These are phyloP conservation scores for Globisporangium nunn DNA, from an alignment of 352 stramenopile species.

Conservation along the genomic window DNA sequence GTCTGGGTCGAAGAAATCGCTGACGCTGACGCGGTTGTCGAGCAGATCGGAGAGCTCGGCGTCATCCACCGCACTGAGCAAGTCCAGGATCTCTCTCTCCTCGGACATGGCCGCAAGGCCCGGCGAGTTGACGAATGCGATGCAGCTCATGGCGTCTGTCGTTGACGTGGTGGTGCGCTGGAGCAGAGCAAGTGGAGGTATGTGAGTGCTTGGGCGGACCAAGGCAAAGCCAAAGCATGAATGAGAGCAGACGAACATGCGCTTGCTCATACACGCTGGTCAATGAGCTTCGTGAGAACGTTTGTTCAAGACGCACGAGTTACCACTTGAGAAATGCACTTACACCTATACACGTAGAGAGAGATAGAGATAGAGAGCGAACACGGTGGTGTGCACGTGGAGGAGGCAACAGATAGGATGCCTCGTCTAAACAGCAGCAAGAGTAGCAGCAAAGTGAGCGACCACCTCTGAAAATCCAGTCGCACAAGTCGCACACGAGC, in stretches of 20 bases:
- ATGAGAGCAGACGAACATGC: background rate
- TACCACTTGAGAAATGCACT: background rate
- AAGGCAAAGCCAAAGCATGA: background rate
- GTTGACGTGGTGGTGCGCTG: background rate
- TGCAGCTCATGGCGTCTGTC: background rate
- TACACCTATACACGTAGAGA: background rate
- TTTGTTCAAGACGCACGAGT: background rate
- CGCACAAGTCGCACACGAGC: background rate
- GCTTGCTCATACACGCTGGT: background rate
- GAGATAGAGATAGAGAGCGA: background rate
- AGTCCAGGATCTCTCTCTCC: constrained; percentile 18
- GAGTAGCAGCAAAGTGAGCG: background rate
- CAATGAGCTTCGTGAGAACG: background rate
- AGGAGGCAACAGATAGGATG: background rate
- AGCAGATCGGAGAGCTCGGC: constrained; percentile 4
- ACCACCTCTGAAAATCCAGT: background rate
- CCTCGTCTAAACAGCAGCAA: background rate
- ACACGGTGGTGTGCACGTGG: background rate
- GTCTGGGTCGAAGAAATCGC: background rate
- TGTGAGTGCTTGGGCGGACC: background rate
- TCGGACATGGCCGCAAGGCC: background rate
- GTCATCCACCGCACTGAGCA: constrained; percentile 9
- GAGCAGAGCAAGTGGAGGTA: background rate
- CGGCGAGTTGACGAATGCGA: background rate
- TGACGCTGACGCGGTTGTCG: background rate